phyloP scores from a whole-genome alignment of 176 grass and related monocot genomes.

The Musa itinerans region DNA sequence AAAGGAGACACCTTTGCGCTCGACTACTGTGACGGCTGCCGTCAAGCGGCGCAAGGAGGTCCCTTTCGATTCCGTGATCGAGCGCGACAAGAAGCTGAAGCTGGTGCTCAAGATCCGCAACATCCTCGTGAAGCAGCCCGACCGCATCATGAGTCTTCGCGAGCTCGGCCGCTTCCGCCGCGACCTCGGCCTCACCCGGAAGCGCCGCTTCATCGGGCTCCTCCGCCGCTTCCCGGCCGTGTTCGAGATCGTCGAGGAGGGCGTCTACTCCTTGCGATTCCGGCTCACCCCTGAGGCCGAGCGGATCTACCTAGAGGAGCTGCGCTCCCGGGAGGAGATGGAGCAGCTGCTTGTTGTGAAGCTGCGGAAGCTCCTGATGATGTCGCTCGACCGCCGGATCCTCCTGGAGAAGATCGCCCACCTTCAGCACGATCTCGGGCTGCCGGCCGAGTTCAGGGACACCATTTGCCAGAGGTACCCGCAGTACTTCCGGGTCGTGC shows the following conservation, averaged over 20 bases:
- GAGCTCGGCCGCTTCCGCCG: constrained; percentile 85
- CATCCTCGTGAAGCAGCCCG: constrained; percentile 62
- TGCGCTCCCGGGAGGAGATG: constrained; percentile 63
- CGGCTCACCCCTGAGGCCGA: constrained; percentile 71
- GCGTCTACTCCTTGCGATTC: constrained; percentile 75
- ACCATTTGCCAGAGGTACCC: constrained; percentile 77
- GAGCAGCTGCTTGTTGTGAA: constrained; percentile 60
- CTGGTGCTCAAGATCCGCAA: constrained; percentile 84
- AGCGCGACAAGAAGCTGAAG: constrained; percentile 96
- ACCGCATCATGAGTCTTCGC: constrained; percentile 77
- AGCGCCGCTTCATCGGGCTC: constrained; percentile 87
- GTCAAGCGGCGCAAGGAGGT: constrained; percentile 84
- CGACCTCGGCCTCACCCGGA: constrained; percentile 80
- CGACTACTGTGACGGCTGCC: constrained; percentile 24
- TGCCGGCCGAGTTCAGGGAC: constrained; percentile 65
- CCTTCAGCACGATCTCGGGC: constrained; percentile 71
- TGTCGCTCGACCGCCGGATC: constrained; percentile 57
- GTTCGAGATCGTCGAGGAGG: constrained; percentile 82
- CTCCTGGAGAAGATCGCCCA: constrained; percentile 83
- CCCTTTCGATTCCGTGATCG: constrained; percentile 83
- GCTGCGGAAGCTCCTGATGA: constrained; percentile 92
- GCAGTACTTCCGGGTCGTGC: constrained; percentile 66
- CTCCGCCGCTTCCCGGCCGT: constrained; percentile 76
- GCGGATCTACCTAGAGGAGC: constrained; percentile 82
- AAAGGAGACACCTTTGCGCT: neutral